Base-by-base conservation (phyloP, 1,284 basidiomycete species). In the Clitocybe nebularis region DNA sequence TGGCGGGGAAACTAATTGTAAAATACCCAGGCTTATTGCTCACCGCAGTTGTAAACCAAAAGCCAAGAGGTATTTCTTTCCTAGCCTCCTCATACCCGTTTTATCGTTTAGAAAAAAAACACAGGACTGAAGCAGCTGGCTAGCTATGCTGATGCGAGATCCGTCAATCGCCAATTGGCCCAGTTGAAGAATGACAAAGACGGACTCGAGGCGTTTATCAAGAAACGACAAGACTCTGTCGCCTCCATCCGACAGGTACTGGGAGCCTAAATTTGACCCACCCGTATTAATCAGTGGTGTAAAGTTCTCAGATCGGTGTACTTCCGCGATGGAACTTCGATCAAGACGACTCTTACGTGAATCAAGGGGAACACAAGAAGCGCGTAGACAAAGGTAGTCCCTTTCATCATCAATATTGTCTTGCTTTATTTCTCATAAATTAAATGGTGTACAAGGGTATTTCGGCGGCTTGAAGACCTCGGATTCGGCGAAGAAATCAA, bases 401-500 rank as follows among this genome's bases (percentile, higher is more conserved):
- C n/a, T 5, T 20, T 10, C 9, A 14, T 30, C 16, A 3, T 16
- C 16, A 32, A 2, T 10, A 20, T n/a, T 10, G 7, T n/a, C 21
- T 3, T 0, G 39, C 6, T 22, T 25, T 16, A 17, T 19, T 9
- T 5, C 13, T 16, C 22, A 17, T 10, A 22, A 10, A 16, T 2
- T 16, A 23, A 23, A 17, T 5, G 14, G 7, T 26, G 11, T 22
- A n/a, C 26, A 36, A 43, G 43, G 21, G 25, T 41, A 10, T 45
- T 41, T 22, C 20, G 26, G 13, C 34, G 28, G 8, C 20, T 41
- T 9, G 23, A 7, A 11, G 32, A 41, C 13, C 30, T 45, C 16
- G 44, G 44, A 39, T 45, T 35, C 22, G 39, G 39, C 6, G 19
- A 41, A 20, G 39, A 41, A 26, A 20, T 45, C 13, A 32, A 41